These are phyloP conservation scores for Cutaneotrichosporon cutaneum DNA, from an alignment of 1,284 basidiomycete species.

Conservation along the genomic window DNA sequence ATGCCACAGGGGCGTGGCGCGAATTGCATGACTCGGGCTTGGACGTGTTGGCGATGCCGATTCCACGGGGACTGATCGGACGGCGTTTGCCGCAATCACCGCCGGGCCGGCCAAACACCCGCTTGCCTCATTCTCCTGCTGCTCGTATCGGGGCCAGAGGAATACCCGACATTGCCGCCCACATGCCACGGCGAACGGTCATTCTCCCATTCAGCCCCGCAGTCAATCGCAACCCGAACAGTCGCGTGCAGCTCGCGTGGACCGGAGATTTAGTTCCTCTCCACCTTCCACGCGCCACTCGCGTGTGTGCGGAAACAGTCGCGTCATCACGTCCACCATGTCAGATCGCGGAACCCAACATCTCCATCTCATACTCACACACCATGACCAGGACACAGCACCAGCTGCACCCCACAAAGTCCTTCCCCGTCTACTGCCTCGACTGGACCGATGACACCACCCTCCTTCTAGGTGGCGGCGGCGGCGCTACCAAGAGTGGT, in stretches of 20 bases:
- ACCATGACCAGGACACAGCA: conserved; percentile 73
- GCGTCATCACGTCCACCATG: neutral
- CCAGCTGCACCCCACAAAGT: conserved; percentile 67
- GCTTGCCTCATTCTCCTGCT: too few relatives aligned
- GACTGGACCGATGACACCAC: conserved; percentile 71
- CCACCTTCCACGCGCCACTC: neutral
- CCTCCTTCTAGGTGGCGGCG: conserved; percentile 87
- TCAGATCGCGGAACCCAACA: conserved; percentile 1
- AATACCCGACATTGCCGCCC: too few relatives aligned
- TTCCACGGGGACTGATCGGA: neutral
- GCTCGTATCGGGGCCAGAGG: too few relatives aligned
- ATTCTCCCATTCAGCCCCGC: too few relatives aligned
- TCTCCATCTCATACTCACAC: neutral
- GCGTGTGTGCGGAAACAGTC: neutral
- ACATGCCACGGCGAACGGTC: too few relatives aligned
- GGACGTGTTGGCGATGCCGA: neutral
- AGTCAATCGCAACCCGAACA: too few relatives aligned
- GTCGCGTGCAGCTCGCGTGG: too few relatives aligned
- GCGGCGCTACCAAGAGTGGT: conserved; percentile 73
- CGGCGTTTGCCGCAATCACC: too few relatives aligned
- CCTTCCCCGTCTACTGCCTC: conserved; percentile 83
- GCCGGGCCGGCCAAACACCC: too few relatives aligned
- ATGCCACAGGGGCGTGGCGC: neutral
- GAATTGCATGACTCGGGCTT: neutral
- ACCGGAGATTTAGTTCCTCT: neutral